Percentiles rank a stretch among this genome's conserved stretches.
phyloP scores from a whole-genome alignment of 192 early-diverging fungal species.

The Linnemannia zychae region DNA sequence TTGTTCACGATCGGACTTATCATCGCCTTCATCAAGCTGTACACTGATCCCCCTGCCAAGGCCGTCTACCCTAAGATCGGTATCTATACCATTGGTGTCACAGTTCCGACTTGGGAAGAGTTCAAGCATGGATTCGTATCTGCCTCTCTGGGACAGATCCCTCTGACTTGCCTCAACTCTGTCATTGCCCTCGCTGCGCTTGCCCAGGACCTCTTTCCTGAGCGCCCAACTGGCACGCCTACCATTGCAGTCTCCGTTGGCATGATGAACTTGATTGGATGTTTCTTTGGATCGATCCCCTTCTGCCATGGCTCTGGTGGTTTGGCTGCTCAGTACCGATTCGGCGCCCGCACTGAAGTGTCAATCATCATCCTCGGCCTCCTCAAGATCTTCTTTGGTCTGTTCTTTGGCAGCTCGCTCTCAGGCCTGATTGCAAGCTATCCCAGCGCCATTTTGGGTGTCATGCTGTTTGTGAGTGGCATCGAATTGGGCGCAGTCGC shows the following conservation, averaged over 20 bases:
- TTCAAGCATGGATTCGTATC: slow-evolving; percentile 81
- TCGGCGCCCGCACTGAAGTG: slow-evolving; percentile 88
- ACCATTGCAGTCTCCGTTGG: slow-evolving; percentile 77
- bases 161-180: slow-evolving; percentile 89
- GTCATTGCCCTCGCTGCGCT: slow-evolving; percentile 83
- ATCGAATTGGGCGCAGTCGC: slow-evolving; percentile 75
- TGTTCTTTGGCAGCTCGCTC: slow-evolving; percentile 85
- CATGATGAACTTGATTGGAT: slow-evolving; percentile 83
- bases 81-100: slow-evolving; percentile 67
- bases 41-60: slow-evolving; percentile 43
- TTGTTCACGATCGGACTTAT: slow-evolving; percentile 77
- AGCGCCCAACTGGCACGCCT: slow-evolving; percentile 63
- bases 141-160: slow-evolving; percentile 89
- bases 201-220: slow-evolving; percentile 87
- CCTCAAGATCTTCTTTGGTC: slow-evolving; percentile 79
- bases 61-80: slow-evolving; percentile 60
- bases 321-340: slow-evolving; percentile 90
- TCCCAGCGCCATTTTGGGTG: slow-evolving; percentile 82
- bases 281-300: slow-evolving; percentile 83
- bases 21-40: slow-evolving; percentile 71
- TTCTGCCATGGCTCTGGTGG: slow-evolving; percentile 88
- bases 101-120: slow-evolving; percentile 73
- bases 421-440: slow-evolving; percentile 75
- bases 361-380: slow-evolving; percentile 83
- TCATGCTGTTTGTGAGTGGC: slow-evolving; percentile 88